phyloP scores from a whole-genome alignment of 345 rosid species.

The rapeseed (Brassica napus) region Da-Ae NC_063441.1:9789001-9789500 shows the following conservation, averaged over 20 bases:
- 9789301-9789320: too few relatives aligned
- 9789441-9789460: neutral
- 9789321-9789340: too few relatives aligned
- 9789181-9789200: neutral
- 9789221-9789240: slow-evolving; percentile 2
- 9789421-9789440: neutral
- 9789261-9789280: neutral
- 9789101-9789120: slow-evolving; percentile 18
- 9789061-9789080: neutral
- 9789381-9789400: neutral
- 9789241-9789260: neutral
- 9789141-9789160: neutral
- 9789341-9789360: too few relatives aligned
- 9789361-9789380: neutral
- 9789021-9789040: too few relatives aligned
- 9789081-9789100: neutral
- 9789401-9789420: neutral
- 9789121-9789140: slow-evolving; percentile 3
- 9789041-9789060: neutral
- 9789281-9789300: neutral
- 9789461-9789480: neutral
- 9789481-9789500: neutral
- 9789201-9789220: neutral
- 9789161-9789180: neutral
- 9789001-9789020: too few relatives aligned